A percentile compares a stretch with the other conserved stretches of the same genome.
Conservation (phyloP, 225 moss, liverwort and hornwort species). For the Asterella californica region DNA sequence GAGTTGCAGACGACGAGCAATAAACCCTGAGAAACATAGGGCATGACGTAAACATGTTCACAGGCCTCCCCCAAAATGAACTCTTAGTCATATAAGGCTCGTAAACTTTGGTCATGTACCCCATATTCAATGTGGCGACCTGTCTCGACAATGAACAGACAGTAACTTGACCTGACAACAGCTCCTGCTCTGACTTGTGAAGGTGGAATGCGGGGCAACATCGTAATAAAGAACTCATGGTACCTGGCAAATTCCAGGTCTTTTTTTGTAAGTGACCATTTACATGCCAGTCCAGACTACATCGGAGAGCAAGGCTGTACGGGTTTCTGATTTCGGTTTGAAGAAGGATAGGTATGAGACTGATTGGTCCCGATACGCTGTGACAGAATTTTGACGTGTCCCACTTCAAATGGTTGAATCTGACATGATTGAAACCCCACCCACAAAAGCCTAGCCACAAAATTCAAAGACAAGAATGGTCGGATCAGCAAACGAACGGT, state of each 20-base stretch:
- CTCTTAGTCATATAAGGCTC: background rate
- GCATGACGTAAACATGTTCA: background rate
- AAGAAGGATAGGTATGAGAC: background rate
- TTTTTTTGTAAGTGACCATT: background rate
- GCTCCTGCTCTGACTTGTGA: conserved; percentile 3
- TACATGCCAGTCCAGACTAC: background rate
- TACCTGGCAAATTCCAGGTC: background rate
- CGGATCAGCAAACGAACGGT: background rate
- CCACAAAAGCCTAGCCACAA: conserved; percentile 9
- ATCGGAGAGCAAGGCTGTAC: background rate
- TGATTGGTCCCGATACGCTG: background rate
- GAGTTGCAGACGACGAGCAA: background rate
- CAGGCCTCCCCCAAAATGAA: background rate
- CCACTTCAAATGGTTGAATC: conserved; percentile 5
- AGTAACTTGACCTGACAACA: conserved; percentile 2
- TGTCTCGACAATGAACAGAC: background rate
- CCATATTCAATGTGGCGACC: background rate
- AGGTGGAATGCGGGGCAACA: background rate
- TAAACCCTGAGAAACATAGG: background rate
- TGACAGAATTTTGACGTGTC: background rate
- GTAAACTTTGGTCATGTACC: background rate
- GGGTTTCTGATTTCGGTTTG: background rate
- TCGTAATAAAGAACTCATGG: background rate
- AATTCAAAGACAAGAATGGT: conserved; percentile 4
- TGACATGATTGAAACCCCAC: background rate